Conservation (phyloP, 208 protist species). For the Lotmaria passim region DNA sequence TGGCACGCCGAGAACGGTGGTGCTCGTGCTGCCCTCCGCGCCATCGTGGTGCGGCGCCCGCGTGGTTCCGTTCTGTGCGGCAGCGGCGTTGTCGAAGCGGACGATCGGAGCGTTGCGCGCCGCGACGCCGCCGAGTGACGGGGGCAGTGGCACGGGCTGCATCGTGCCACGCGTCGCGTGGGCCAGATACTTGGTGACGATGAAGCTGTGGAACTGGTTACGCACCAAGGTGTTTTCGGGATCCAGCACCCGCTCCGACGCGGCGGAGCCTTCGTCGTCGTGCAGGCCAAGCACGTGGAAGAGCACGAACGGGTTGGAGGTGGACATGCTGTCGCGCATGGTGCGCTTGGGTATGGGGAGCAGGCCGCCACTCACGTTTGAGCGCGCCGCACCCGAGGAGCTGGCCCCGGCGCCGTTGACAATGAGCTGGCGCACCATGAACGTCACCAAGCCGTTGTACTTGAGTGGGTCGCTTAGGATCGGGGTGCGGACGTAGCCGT, state of each 20-base stretch:
- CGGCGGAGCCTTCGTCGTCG: constrained; percentile 65
- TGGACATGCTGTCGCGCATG: constrained; percentile 45
- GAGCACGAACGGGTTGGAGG: constrained; percentile 52
- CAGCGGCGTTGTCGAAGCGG: constrained; percentile 41
- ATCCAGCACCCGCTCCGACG: constrained; percentile 51
- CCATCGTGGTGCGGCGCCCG: constrained; percentile 9
- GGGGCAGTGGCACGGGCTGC: constrained; percentile 47
- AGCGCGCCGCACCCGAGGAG: background rate
- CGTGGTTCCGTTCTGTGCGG: constrained; percentile 17
- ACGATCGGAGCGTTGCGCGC: constrained; percentile 41
- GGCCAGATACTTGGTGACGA: constrained; percentile 74
- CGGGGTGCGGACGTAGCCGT: constrained; percentile 62
- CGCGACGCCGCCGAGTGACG: constrained; percentile 25
- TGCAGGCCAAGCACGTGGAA: constrained; percentile 78
- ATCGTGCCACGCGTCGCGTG: constrained; percentile 46
- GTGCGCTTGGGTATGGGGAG: constrained; percentile 21
- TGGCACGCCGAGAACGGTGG: background rate
- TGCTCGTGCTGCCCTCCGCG: constrained; percentile 4
- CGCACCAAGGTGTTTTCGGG: constrained; percentile 46
- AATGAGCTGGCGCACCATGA: constrained; percentile 68
- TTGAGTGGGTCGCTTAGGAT: constrained; percentile 64
- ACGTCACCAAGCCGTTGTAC: constrained; percentile 77
- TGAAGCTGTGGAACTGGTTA: constrained; percentile 67
- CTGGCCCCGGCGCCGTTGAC: constrained; percentile 8
- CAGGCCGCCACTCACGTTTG: background rate